Conservation (phyloP, 169 alveolate genomes). For the Eimeria maxima region DNA sequence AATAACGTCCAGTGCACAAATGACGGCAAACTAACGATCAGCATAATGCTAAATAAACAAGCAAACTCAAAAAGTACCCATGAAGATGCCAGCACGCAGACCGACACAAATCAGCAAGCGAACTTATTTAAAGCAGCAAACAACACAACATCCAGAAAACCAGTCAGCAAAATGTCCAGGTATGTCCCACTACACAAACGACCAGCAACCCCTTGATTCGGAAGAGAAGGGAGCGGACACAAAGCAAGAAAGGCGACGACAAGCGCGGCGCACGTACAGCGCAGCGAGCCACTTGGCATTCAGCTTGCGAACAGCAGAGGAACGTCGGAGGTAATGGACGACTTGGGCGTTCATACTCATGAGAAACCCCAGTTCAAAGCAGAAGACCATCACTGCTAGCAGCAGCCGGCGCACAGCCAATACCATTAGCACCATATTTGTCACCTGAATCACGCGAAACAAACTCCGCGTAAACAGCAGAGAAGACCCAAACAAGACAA, state of each 20-base stretch:
- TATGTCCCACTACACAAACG: no score
- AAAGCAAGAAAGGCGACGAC: neutral
- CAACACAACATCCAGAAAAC: neutral
- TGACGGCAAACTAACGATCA: neutral
- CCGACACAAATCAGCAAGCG: neutral
- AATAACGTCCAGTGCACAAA: no score
- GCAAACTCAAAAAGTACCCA: neutral
- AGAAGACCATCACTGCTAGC: constrained; percentile 71
- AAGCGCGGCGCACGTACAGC: neutral
- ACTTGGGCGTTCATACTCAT: constrained; percentile 79
- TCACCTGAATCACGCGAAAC: neutral
- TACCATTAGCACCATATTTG: constrained; percentile 63
- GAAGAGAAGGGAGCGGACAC: neutral
- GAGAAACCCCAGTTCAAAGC: constrained; percentile 81
- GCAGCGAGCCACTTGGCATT: constrained; percentile 79
- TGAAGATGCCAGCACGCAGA: neutral
- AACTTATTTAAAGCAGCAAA: neutral
- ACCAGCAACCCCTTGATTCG: no score
- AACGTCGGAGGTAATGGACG: constrained; percentile 55
- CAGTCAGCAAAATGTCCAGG: neutral
- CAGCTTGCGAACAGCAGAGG: constrained; percentile 65
- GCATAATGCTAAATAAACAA: neutral
- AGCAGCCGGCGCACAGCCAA: constrained; percentile 74
- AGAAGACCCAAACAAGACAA: constrained; percentile 52
- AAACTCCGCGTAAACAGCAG: constrained; percentile 3